These are phyloP conservation scores for Austroboletus olivaceoglutinosus DNA, from an alignment of 1,284 basidiomycete genomes.

Conservation along the genomic window DNA sequence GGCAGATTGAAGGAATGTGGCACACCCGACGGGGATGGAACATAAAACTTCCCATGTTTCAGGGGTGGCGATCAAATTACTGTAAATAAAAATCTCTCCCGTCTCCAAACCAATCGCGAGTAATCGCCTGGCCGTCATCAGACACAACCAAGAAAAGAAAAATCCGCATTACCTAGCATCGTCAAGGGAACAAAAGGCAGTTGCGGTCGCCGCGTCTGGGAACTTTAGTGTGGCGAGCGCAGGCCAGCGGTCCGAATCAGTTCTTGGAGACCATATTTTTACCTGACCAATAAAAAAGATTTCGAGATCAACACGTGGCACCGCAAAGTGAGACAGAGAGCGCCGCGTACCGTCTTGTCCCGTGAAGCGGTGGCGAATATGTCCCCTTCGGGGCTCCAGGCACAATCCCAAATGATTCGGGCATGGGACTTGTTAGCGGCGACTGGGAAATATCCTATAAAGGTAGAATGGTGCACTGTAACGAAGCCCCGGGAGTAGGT, in stretches of 20 bases:
- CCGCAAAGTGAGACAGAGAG: neutral
- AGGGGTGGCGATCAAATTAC: slow-evolving; percentile 31
- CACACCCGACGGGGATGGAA: slow-evolving; percentile 51
- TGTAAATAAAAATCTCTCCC: slow-evolving; percentile 62
- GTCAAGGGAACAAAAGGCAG: slow-evolving; percentile 55
- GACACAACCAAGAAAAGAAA: neutral
- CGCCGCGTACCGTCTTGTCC: slow-evolving; percentile 80
- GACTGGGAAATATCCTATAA: slow-evolving; percentile 57
- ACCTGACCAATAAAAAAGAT: slow-evolving; percentile 44
- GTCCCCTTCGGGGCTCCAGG: slow-evolving; percentile 73
- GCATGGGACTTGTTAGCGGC: slow-evolving; percentile 82
- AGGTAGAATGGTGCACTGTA: neutral
- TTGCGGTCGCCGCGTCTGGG: slow-evolving; percentile 66
- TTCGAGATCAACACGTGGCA: neutral
- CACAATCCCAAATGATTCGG: slow-evolving; percentile 94
- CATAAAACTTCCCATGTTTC: slow-evolving; percentile 50
- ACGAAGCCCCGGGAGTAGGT: neutral
- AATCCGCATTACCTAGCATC: slow-evolving; percentile 39
- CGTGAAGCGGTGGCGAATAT: slow-evolving; percentile 92
- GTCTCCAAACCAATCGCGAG: slow-evolving; percentile 73
- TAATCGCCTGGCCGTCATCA: slow-evolving; percentile 42
- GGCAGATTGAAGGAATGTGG: neutral
- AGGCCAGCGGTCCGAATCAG: slow-evolving; percentile 45
- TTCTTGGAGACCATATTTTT: slow-evolving; percentile 60
- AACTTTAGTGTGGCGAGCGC: slow-evolving; percentile 55